Conservation (phyloP, 768 basidiomycete genomes). For the Suillus subalutaceus region DNA sequence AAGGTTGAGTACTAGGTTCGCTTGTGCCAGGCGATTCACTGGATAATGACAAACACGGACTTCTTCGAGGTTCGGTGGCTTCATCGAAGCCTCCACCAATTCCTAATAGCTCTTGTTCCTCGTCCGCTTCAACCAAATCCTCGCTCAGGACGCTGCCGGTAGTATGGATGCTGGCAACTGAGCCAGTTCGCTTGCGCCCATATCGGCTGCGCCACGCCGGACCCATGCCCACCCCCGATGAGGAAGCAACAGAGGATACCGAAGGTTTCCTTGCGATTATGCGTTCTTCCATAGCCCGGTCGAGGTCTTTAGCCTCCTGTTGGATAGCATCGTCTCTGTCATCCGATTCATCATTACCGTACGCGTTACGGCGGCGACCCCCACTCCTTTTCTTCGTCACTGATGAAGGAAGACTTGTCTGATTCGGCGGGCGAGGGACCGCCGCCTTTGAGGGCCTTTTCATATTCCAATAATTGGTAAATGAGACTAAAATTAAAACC, state of each 20-base stretch:
- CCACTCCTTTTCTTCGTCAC: constrained; percentile 83
- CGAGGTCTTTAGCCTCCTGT: constrained; percentile 80
- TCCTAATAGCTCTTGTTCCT: constrained; percentile 72
- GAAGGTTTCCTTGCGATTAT: constrained; percentile 75
- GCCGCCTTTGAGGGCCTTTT: constrained; percentile 65
- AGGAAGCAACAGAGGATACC: constrained; percentile 60
- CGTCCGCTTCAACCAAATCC: constrained; percentile 80
- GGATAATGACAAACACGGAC: constrained; percentile 33
- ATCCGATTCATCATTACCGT: constrained; percentile 44
- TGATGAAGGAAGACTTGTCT: constrained; percentile 53
- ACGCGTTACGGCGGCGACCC: constrained; percentile 63
- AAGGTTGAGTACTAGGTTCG: constrained; percentile 29
- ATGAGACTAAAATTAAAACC: constrained; percentile 63
- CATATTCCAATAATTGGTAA: constrained; percentile 92
- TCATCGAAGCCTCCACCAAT: constrained; percentile 65
- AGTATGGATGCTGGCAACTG: constrained; percentile 72
- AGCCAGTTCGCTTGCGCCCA: constrained; percentile 72
- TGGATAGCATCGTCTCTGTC: constrained; percentile 61
- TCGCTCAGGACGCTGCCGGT: constrained; percentile 74
- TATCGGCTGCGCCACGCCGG: constrained; percentile 67
- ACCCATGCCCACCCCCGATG: constrained; percentile 63
- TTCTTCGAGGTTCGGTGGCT: constrained; percentile 35
- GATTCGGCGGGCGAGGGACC: constrained; percentile 53
- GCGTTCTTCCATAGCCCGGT: constrained; percentile 88
- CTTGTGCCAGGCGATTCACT: constrained; percentile 39